These are phyloP conservation scores for Debaryomyces subglobosus DNA, from an alignment of 1,139 yeast species.

Conservation along the genomic window DNA sequence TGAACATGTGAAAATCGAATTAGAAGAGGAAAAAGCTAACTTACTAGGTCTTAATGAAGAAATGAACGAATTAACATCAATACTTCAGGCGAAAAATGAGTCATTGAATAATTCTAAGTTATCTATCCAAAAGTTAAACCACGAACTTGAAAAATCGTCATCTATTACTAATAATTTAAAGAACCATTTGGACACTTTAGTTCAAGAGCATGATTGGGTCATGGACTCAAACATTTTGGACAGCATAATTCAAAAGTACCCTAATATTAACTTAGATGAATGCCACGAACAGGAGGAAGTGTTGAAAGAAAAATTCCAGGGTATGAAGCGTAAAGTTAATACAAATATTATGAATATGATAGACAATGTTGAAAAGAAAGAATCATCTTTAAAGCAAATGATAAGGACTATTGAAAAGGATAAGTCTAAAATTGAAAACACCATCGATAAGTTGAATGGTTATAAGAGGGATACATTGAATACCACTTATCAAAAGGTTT, in stretches of 20 bases:
- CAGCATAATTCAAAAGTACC: constrained; percentile 58
- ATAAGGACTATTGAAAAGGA: constrained; percentile 89
- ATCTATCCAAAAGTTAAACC: constrained; percentile 59
- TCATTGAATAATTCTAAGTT: constrained; percentile 54
- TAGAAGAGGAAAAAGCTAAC: constrained; percentile 66
- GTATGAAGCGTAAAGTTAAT: constrained; percentile 85
- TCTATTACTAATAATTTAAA: constrained; percentile 46
- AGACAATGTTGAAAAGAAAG: constrained; percentile 91
- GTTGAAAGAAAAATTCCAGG: constrained; percentile 63
- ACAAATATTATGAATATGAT: constrained; percentile 92
- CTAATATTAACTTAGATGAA: constrained; percentile 64
- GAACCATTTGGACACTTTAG: constrained; percentile 49
- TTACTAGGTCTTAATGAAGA: constrained; percentile 79
- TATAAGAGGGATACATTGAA: constrained; percentile 84
- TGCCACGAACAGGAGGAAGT: constrained; percentile 59
- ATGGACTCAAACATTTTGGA: constrained; percentile 60
- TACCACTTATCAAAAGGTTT: constrained; percentile 84
- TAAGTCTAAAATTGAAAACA: constrained; percentile 85
- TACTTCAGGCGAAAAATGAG: constrained; percentile 56
- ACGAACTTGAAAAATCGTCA: constrained; percentile 64
- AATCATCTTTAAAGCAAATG: constrained; percentile 74
- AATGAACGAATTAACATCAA: constrained; percentile 60
- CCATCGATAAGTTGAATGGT: constrained; percentile 82
- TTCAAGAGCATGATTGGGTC: constrained; percentile 72
- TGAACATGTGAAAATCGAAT: constrained; percentile 38